Evolutionary conservation across 1,284 basidiomycete genomes (phyloP).

Genomic region (Pseudozyma hubeiensis): DNA sequence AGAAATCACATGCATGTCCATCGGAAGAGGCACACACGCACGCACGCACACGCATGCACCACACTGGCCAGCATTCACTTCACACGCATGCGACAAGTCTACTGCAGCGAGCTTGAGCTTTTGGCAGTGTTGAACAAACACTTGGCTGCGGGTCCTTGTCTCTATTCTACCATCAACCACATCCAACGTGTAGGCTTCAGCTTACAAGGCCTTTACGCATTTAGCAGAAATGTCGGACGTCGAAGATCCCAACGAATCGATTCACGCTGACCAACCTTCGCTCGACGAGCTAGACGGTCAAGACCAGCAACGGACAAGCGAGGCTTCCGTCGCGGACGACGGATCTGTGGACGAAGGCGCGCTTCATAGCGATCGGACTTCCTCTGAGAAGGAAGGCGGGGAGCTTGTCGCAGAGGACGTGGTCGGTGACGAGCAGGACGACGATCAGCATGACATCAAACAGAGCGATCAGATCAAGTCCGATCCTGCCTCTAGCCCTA

Average conservation of each 20-base stretch:
- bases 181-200: background rate
- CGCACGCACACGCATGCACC: background rate
- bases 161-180: background rate
- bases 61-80: background rate
- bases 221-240: constrained; percentile 23
- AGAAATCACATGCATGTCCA: constrained; percentile 32
- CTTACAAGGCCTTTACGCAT: background rate
- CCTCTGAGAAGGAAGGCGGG: constrained; percentile 46
- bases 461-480: constrained; percentile 4
- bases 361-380: constrained; percentile 32
- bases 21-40: constrained; percentile 15
- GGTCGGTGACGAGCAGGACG: constrained; percentile 2
- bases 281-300: constrained; percentile 12
- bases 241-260: constrained; percentile 15
- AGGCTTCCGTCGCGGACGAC: constrained; percentile 10
- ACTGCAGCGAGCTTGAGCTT: background rate
- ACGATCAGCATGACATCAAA: constrained; percentile 12
- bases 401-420: constrained; percentile 14
- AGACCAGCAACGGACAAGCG: constrained; percentile 19
- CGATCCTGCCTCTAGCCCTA: constrained; percentile 2
- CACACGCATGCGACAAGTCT: constrained; percentile 8
- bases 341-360: constrained; percentile 22
- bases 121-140: background rate
- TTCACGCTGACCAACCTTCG: constrained; percentile 6
- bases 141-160: background rate